Evolutionary conservation across 2,329 filamentous ascomycete species (phyloP), one percentile per base, ranked within the genome.

Genomic region (Clonostachys rhizophaga): DNA sequence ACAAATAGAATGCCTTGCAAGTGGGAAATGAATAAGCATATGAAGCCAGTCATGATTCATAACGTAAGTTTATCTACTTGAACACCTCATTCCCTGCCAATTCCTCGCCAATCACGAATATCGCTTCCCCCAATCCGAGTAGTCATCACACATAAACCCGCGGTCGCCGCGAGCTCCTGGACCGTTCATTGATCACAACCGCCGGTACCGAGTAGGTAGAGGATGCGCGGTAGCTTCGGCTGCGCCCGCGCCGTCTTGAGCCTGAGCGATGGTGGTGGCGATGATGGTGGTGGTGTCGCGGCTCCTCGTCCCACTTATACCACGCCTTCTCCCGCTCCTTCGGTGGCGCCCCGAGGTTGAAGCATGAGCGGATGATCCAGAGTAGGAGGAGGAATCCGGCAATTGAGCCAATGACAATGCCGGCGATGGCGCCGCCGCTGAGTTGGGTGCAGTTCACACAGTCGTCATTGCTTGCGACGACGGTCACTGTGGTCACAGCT

Each of bases 401-500:
- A 45, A 77, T 62, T 20, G 70, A 71, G 17, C 73, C 74, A 50
- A 77, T 68, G 42, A 77, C 70, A 49, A 77, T 77, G 42, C 74
- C 74, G 1, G 72, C 74, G 44, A 78, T 77, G 42, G 71, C 73
- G 42, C 74, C 74, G 43, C 71, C 72, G 40, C 62, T 68, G 12
- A 78, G 63, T 11, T 52, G n/a, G 49, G 58, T 3, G 51, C 45
- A 7, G 52, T 49, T 13, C 54, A 51, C 54, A 43, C 50, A 42
- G 35, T 52, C 49, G 8, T 50, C 44, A 40, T 50, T 49, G 12
- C 53, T 42, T 1, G 54, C n/a, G 11, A 56, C 45, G 18, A 69
- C 55, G 3, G 66, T 68, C 5, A 66, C 58, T 2, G 65, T 66
- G 17, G 13, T 30, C 24, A 30, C 45, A 14, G n/a, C 40, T 13